These are phyloP conservation scores for Adansonia rubrostipa DNA, from an alignment of 441 rosid genomes.

Conservation along the genomic window DNA sequence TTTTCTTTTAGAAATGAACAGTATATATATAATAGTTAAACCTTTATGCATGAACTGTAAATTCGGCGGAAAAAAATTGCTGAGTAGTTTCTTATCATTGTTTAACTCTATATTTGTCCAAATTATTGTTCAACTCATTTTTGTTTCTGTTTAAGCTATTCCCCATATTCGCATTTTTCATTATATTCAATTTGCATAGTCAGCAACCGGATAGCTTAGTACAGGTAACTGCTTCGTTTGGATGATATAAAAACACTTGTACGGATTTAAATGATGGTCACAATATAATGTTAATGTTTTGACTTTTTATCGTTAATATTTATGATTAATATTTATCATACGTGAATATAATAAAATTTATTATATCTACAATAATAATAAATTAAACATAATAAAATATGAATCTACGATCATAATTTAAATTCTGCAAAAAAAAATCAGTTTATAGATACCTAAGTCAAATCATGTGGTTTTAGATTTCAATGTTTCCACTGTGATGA, in stretches of 20 bases:
- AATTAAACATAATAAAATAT: too few relatives aligned
- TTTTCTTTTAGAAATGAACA: not conserved
- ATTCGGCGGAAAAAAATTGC: not conserved
- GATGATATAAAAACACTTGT: too few relatives aligned
- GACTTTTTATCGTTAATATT: too few relatives aligned
- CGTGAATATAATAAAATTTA: too few relatives aligned
- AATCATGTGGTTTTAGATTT: not conserved
- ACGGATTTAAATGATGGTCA: too few relatives aligned
- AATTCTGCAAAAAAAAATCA: too few relatives aligned
- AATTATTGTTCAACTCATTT: not conserved
- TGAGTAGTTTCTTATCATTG: not conserved
- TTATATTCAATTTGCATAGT: not conserved
- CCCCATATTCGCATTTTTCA: not conserved
- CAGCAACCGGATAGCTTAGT: not conserved
- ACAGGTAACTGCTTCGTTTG: not conserved
- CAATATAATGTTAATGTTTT: too few relatives aligned
- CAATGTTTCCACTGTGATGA: not conserved
- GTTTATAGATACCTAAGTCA: too few relatives aligned
- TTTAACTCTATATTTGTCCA: not conserved
- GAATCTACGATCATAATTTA: too few relatives aligned
- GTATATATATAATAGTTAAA: not conserved
- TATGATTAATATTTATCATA: too few relatives aligned
- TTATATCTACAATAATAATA: too few relatives aligned
- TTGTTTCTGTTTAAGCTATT: not conserved
- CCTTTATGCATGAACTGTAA: not conserved